These are phyloP conservation scores for Epichloe uncinata DNA, from an alignment of 2,329 filamentous ascomycete species.

Conservation along the genomic window DNA sequence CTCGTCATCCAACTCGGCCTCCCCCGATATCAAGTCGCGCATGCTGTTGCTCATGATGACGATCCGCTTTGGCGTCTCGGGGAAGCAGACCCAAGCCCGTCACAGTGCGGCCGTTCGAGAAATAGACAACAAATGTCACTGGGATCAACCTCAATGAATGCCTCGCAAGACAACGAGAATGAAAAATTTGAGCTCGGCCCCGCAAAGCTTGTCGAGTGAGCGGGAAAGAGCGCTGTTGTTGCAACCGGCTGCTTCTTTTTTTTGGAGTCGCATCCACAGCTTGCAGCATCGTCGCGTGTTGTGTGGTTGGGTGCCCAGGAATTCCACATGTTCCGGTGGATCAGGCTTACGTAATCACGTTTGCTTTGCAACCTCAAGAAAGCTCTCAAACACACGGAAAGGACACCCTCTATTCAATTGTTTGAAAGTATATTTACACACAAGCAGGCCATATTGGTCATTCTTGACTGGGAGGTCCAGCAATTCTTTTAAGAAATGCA, in stretches of 20 bases:
- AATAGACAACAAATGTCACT: not conserved
- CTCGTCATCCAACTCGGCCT: slow-evolving; percentile 76
- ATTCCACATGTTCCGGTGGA: slow-evolving; percentile 4
- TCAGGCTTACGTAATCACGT: not conserved
- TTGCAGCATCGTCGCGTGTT: slow-evolving; percentile 16
- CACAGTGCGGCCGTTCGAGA: not conserved
- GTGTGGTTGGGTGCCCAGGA: slow-evolving; percentile 9
- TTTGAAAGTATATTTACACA: too few relatives aligned
- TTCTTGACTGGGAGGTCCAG: too few relatives aligned
- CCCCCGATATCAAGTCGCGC: slow-evolving; percentile 68
- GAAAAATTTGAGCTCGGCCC: not conserved
- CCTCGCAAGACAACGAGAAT: slow-evolving; percentile 1
- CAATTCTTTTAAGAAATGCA: too few relatives aligned
- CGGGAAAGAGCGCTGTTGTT: slow-evolving; percentile 1
- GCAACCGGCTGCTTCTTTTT: slow-evolving; percentile 6
- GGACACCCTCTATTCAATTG: too few relatives aligned
- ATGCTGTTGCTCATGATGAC: slow-evolving; percentile 48
- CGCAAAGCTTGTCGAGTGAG: slow-evolving; percentile 5
- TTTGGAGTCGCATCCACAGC: slow-evolving; percentile 13
- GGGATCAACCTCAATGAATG: not conserved
- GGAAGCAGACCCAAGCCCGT: not conserved
- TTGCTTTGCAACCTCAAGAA: not conserved
- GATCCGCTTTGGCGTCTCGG: slow-evolving; percentile 2
- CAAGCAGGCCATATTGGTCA: too few relatives aligned
- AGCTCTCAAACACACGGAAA: too few relatives aligned